Evolutionary conservation across 768 basidiomycete genomes (phyloP), one percentile per base, ranked within the genome.

Genomic region (Sistotremastrum niveocremeum): DNA sequence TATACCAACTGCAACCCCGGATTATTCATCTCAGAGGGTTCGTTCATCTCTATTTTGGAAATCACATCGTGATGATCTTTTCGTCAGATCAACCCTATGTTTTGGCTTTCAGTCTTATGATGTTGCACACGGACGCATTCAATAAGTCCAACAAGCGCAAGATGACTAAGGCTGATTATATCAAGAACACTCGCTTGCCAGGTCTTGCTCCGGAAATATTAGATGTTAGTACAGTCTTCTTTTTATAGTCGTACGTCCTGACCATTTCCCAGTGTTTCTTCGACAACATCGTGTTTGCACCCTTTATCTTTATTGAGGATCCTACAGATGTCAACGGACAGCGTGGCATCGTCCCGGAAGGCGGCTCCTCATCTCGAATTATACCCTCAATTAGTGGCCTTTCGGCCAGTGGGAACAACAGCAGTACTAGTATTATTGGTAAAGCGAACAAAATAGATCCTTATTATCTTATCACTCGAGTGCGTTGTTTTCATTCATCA

Each of bases 111-210:
- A 97, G 94, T 55, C 69, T 97, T 58, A 95, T 98, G 55, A 98
- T 99, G 94, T 70, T 97, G 42, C 93, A 98, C 59, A 99, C 95
- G 11, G 95, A 99, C 58, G 87, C 84, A 4, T 98, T 98, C 71
- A 99, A 99, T 65, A 87, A 84, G 63, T 88, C 87, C 51, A 98
- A 98, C 65, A 97, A 85, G 65, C 81, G 79, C 44, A 98, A 98
- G 66, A 99, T 99, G 95, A 78, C 83, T 35, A 97, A 94, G 61
- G 71, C 77, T 2, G 93, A 94, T 57, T 99, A 98, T 57, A 69
- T 97, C 56, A 84, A 79, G 65, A 99, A 99, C 56, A 93, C 94
- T 0, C 70, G 74, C 36, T 72, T 97, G 49, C 85, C 90, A 6
- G 91, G 93, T 3, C 73, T 94, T 35, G 68, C 77, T 20, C 70